Evolutionary conservation across 73 alveolate genomes (phyloP).

Genomic region (Blepharisma stoltei): DNA sequence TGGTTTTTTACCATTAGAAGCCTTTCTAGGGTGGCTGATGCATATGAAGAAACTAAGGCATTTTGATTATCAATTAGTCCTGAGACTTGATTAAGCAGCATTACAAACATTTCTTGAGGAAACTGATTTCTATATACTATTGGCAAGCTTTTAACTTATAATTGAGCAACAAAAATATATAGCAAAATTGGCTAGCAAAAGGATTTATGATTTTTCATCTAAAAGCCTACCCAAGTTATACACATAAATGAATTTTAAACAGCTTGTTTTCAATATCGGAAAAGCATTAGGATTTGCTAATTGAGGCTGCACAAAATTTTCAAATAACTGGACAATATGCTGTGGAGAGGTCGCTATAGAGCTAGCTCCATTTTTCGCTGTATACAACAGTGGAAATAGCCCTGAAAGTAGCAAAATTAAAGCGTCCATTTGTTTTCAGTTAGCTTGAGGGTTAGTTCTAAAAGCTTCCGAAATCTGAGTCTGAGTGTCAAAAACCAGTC

Average conservation of each 20-base stretch:
- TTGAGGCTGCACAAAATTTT: constrained; percentile 5
- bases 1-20: constrained; percentile 27
- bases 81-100: background rate
- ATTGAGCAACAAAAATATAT: no score
- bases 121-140: constrained; percentile 17
- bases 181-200: no score
- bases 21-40: constrained; percentile 22
- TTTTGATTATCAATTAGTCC: background rate
- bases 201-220: no score
- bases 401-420: constrained; percentile 8
- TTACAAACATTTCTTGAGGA: constrained; percentile 1
- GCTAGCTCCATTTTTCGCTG: constrained; percentile 19
- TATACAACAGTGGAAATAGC: constrained; percentile 13
- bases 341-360: constrained; percentile 16
- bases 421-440: constrained; percentile 31
- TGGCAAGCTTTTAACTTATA: no score
- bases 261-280: background rate
- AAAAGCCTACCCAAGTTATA: no score
- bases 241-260: constrained; percentile 23
- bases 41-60: constrained; percentile 1
- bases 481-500: constrained; percentile 14
- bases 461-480: background rate
- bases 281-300: constrained; percentile 7
- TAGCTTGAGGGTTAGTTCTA: background rate
- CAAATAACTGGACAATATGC: background rate